phyloP scores from a whole-genome alignment of 2,329 filamentous ascomycete species.

The Lasiodiplodia sp. region DNA sequence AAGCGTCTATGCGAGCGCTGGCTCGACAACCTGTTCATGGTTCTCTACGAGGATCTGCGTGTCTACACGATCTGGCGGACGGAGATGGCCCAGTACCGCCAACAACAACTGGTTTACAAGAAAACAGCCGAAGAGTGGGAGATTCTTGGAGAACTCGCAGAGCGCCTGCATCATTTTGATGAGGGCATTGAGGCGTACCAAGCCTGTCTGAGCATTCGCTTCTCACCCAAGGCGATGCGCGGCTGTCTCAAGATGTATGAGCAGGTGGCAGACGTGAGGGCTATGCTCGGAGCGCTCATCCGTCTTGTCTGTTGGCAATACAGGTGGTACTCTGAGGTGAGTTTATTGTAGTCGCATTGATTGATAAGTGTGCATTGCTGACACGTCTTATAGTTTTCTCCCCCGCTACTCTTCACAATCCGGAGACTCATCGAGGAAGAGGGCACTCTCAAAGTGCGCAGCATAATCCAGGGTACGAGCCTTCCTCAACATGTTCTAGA shows the following conservation, averaged over 20 bases:
- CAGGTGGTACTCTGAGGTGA: conserved; percentile 94
- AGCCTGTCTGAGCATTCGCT: conserved; percentile 83
- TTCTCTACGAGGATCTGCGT: conserved; percentile 94
- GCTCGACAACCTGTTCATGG: conserved; percentile 99
- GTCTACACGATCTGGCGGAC: conserved; percentile 99
- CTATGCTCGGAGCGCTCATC: conserved; percentile 85
- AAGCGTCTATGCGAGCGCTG: conserved; percentile 97
- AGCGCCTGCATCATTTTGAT: conserved; percentile 88
- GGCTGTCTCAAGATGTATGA: conserved; percentile 85
- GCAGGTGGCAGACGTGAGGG: conserved; percentile 77
- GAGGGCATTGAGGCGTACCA: conserved; percentile 95
- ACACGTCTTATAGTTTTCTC: conserved; percentile 73
- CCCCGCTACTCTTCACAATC: conserved; percentile 84
- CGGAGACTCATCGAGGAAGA: conserved; percentile 96
- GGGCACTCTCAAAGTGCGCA: conserved; percentile 94
- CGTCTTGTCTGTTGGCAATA: conserved; percentile 97
- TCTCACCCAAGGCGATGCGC: conserved; percentile 89
- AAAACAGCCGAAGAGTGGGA: conserved; percentile 99
- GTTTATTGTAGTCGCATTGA: conserved; percentile 33
- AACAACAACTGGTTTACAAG: conserved; percentile 93
- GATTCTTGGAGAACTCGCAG: conserved; percentile 90
- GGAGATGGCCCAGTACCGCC: conserved; percentile 93
- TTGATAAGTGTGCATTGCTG: conserved; percentile 31
- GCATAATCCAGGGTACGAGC: conserved; percentile 95
- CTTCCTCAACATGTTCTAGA: conserved; percentile 92